phyloP scores from a whole-genome alignment of 2,329 filamentous ascomycete species.

The Didymella segeticola region DNA sequence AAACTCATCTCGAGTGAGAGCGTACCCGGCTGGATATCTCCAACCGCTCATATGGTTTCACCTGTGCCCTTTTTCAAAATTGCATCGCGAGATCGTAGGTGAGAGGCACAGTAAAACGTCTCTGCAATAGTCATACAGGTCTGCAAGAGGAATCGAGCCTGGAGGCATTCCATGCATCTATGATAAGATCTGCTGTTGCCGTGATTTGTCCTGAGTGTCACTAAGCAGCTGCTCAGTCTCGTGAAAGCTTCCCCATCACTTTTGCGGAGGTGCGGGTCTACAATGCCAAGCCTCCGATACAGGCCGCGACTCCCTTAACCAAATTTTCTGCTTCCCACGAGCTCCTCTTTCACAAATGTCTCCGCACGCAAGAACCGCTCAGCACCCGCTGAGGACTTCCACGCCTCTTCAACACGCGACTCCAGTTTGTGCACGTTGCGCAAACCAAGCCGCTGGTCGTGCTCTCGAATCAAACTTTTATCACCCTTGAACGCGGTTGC shows the following conservation, averaged over 20 bases:
- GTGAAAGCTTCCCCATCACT: constrained; percentile 9
- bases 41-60: too few relatives aligned
- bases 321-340: constrained; percentile 29
- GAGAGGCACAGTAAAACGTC: too few relatives aligned
- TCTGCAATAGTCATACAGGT: too few relatives aligned
- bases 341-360: constrained; percentile 37
- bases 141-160: too few relatives aligned
- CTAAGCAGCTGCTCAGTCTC: not conserved
- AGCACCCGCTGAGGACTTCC: constrained; percentile 18
- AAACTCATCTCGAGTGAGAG: too few relatives aligned
- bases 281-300: constrained; percentile 10
- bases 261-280: constrained; percentile 10
- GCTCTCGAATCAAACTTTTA: constrained; percentile 15
- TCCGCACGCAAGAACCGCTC: constrained; percentile 25
- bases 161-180: too few relatives aligned
- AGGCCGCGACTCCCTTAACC: constrained; percentile 10
- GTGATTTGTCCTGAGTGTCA: not conserved
- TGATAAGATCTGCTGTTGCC: not conserved
- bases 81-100: too few relatives aligned
- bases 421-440: constrained; percentile 14
- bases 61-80: too few relatives aligned
- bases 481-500: constrained; percentile 10
- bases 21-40: not conserved
- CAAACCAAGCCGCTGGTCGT: constrained; percentile 23
- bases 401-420: constrained; percentile 4